Evolutionary conservation across 2,329 filamentous ascomycete species (phyloP).

Genomic region (Venturia aucupariae): DNA sequence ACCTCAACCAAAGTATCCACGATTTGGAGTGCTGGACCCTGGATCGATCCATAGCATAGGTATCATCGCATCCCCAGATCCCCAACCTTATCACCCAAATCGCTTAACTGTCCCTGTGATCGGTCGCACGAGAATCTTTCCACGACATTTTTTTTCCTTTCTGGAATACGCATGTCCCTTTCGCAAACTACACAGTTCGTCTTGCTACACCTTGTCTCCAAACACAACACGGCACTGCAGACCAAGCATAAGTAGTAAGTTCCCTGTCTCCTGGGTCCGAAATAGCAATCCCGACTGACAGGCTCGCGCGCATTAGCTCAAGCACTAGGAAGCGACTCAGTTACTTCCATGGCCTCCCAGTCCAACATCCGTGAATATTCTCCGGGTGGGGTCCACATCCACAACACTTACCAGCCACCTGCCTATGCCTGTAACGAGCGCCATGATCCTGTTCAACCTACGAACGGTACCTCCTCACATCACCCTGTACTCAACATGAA

Average conservation of each 20-base stretch:
- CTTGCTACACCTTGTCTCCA: background rate
- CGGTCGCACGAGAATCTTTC: background rate
- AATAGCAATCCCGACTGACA: background rate
- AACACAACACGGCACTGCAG: background rate
- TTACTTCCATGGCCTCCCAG: background rate
- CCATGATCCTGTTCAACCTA: background rate
- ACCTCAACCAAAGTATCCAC: background rate
- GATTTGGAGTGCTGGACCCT: background rate
- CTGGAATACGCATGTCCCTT: background rate
- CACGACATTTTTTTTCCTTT: background rate
- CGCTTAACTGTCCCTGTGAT: background rate
- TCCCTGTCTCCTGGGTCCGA: background rate
- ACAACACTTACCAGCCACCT: constrained; percentile 1
- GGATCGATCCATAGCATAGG: too few relatives aligned
- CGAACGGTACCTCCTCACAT: background rate
- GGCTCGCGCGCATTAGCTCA: background rate
- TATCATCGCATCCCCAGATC: background rate
- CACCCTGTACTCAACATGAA: background rate
- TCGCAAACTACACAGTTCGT: too few relatives aligned
- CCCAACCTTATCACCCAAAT: background rate
- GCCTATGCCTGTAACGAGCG: background rate
- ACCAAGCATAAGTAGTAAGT: background rate
- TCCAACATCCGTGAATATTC: constrained; percentile 2
- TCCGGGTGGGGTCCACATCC: constrained; percentile 5
- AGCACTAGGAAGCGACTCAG: background rate